A percentile compares a stretch with the other conserved stretches of the same genome.
Conservation (phyloP, 202 grass and related monocot species). For the Eragrostis tef region DNA sequence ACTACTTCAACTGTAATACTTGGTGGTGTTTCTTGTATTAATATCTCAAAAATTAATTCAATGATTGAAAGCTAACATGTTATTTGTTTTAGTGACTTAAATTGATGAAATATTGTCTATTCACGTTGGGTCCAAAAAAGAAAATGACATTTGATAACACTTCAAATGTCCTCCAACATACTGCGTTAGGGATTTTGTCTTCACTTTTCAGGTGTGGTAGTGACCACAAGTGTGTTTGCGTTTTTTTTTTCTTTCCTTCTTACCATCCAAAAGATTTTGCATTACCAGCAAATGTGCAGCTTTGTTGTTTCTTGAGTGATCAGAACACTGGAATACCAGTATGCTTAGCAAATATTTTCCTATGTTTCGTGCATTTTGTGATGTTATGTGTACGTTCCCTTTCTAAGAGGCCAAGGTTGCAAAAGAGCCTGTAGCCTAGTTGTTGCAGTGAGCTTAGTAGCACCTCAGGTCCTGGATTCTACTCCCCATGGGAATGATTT, state of each 20-base stretch:
- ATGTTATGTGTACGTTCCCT: background rate
- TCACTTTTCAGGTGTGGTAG: background rate
- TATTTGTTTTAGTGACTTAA: conserved; percentile 30
- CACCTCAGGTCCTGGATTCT: too few relatives aligned
- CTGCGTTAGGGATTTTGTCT: background rate
- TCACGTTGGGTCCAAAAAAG: background rate
- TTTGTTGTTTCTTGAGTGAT: conserved; percentile 1
- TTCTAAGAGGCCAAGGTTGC: background rate
- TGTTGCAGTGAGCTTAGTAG: too few relatives aligned
- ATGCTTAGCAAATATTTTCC: conserved; percentile 19
- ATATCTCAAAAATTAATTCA: conserved; percentile 14
- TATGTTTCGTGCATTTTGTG: background rate
- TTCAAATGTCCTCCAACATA: background rate
- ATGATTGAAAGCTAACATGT: conserved; percentile 17
- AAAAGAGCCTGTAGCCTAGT: too few relatives aligned
- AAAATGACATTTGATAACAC: background rate
- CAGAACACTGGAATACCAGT: background rate
- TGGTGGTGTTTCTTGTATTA: background rate
- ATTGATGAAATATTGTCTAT: conserved; percentile 2
- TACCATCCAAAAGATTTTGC: background rate
- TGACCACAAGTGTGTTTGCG: background rate
- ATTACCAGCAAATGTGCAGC: background rate
- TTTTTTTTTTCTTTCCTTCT: background rate
- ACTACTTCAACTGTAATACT: conserved; percentile 7
- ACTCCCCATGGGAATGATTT: too few relatives aligned